These are phyloP conservation scores for Microdochium nivale DNA, from an alignment of 2,329 filamentous ascomycete species.

Conservation along the genomic window DNA sequence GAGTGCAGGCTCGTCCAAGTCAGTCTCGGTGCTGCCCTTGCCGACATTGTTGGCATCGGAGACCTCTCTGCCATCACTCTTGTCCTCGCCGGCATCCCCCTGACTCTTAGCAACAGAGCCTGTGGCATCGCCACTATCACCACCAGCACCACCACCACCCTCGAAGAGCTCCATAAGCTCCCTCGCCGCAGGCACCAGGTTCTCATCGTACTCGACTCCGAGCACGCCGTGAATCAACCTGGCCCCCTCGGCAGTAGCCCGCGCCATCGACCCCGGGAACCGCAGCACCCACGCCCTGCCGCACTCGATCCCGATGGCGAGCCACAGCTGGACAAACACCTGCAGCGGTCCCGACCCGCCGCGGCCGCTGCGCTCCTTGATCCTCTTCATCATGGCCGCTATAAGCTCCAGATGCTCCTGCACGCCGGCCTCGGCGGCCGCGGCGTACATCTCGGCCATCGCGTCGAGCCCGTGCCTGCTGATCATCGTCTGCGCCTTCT, in stretches of 20 bases:
- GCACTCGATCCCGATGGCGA: constrained; percentile 8
- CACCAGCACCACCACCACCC: too few relatives aligned
- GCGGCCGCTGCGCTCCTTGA: constrained; percentile 3
- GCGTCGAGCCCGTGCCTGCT: background rate
- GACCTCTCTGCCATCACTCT: background rate
- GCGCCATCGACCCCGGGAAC: constrained; percentile 5
- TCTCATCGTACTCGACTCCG: background rate
- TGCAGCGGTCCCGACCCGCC: background rate
- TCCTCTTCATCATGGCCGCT: background rate
- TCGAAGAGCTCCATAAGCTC: background rate
- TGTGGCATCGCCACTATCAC: background rate
- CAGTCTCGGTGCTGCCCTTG: background rate
- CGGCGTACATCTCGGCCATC: background rate
- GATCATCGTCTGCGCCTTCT: background rate
- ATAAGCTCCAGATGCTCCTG: background rate
- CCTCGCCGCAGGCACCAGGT: background rate
- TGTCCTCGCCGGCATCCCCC: background rate
- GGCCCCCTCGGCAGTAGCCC: background rate
- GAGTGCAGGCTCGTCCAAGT: constrained; percentile 2
- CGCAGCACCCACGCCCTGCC: constrained; percentile 7
- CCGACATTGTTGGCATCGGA: background rate
- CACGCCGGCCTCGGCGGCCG: background rate
- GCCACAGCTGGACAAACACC: constrained; percentile 1
- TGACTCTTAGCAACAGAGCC: too few relatives aligned
- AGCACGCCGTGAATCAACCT: background rate